These are phyloP conservation scores for Prunella vulgaris DNA, from an alignment of 257 asterid genomes.

Conservation along the genomic window DNA sequence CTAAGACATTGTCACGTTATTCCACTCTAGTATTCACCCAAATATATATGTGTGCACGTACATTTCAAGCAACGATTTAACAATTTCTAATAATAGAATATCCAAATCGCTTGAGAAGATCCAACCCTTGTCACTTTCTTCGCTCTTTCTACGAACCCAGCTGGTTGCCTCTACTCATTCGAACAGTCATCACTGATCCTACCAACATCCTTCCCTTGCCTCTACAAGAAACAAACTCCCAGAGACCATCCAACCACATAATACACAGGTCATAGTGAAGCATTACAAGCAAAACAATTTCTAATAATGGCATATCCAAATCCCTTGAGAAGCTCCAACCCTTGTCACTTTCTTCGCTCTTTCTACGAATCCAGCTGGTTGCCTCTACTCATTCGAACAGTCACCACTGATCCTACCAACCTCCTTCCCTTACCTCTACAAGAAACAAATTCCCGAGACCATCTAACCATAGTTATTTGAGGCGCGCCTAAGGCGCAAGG, in stretches of 20 bases:
- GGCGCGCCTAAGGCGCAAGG: no score
- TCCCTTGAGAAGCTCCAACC: background rate
- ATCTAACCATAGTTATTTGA: background rate
- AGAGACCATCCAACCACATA: background rate
- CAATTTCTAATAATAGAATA: background rate
- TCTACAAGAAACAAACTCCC: slow-evolving; percentile 10
- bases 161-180: background rate
- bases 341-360: background rate
- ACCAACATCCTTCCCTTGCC: background rate
- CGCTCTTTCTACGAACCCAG: background rate
- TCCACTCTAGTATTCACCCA: background rate
- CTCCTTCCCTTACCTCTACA: background rate
- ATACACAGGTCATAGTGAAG: background rate
- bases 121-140: background rate
- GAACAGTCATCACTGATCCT: background rate
- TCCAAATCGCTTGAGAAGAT: background rate
- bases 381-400: background rate
- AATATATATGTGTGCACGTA: background rate
- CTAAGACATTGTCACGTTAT: background rate
- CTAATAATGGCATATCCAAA: background rate
- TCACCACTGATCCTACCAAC: background rate
- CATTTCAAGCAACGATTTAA: background rate
- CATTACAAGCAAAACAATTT: background rate
- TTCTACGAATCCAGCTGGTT: background rate
- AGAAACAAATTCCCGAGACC: slow-evolving; percentile 12